These are phyloP conservation scores for Candida tunisiensis DNA, from an alignment of 1,139 yeast species.

Conservation along the genomic window DNA sequence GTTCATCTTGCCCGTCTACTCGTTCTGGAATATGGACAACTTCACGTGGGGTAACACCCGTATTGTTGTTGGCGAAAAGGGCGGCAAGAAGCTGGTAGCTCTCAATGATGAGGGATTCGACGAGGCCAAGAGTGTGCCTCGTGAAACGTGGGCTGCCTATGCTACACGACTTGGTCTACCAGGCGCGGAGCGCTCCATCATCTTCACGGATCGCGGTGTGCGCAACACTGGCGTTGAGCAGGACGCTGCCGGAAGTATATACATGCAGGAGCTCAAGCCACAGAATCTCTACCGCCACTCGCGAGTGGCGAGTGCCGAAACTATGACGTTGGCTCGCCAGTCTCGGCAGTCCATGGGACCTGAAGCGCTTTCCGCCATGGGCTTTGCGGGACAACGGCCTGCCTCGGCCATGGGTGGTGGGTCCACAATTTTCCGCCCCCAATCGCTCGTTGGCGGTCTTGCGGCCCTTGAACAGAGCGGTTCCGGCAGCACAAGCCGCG, in stretches of 20 bases:
- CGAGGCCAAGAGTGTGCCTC: conserved; percentile 13
- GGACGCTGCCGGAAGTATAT: conserved; percentile 9
- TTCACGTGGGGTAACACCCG: conserved; percentile 28
- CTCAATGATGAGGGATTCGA: conserved; percentile 16
- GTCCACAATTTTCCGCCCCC: too few species aligned
- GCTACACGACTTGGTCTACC: conserved; percentile 19
- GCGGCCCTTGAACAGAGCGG: too few species aligned
- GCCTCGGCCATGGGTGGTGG: too few species aligned
- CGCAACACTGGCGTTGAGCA: conserved; percentile 15
- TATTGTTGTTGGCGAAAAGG: conserved; percentile 22
- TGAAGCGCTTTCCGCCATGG: too few species aligned
- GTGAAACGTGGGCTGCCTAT: conserved; percentile 20
- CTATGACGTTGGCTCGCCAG: too few species aligned
- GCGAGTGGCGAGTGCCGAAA: too few species aligned
- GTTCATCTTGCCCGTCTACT: conserved; percentile 19
- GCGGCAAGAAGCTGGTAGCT: conserved; percentile 19
- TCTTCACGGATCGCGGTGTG: conserved; percentile 15
- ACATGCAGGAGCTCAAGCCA: too few species aligned
- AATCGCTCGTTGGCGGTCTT: too few species aligned
- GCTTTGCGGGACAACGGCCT: too few species aligned
- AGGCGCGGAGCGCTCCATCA: conserved; percentile 19
- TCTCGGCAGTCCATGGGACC: too few species aligned
- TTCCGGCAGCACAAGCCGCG: too few species aligned
- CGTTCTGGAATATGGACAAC: conserved; percentile 24
- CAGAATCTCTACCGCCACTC: too few species aligned